Conservation (phyloP, 148 eudicot genomes). For the Beta vulgaris region DNA sequence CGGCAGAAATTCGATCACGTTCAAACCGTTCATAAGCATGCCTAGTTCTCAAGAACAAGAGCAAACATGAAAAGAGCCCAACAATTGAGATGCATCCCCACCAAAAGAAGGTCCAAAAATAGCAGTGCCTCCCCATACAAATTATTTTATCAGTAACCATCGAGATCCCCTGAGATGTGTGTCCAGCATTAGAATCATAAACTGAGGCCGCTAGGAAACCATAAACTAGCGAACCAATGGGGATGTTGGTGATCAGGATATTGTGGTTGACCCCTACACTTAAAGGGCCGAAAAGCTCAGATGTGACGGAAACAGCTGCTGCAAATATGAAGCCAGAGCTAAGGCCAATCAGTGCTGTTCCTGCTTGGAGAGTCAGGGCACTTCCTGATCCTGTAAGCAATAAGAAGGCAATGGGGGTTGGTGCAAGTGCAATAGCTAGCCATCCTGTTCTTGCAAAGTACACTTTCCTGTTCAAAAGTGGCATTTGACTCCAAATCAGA, state of each 20-base stretch:
- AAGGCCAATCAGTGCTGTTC: conserved; percentile 68
- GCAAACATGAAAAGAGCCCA: conserved; percentile 55
- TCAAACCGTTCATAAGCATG: conserved; percentile 69
- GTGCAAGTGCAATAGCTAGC: conserved; percentile 65
- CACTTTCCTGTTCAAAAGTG: conserved; percentile 50
- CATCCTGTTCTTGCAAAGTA: conserved; percentile 90
- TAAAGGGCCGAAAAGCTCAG: conserved; percentile 79
- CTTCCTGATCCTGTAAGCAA: conserved; percentile 54
- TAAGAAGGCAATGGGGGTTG: conserved; percentile 79
- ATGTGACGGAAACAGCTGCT: conserved; percentile 82
- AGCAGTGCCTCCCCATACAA: conserved; percentile 79
- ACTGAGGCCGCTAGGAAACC: conserved; percentile 72
- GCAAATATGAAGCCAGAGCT: conserved; percentile 93
- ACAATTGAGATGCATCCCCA: conserved; percentile 70
- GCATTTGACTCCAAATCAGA: background rate
- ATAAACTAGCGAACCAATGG: conserved; percentile 70
- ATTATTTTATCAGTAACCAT: conserved; percentile 38
- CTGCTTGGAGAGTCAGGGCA: conserved; percentile 40
- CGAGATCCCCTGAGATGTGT: conserved; percentile 9
- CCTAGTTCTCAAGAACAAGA: conserved; percentile 69
- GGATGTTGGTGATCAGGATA: conserved; percentile 86
- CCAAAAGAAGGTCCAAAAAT: conserved; percentile 62
- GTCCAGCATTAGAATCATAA: conserved; percentile 50
- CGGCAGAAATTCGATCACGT: conserved; percentile 39
- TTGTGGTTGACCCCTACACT: conserved; percentile 87